These are phyloP conservation scores for Fusarium sp. DNA, from an alignment of 2,329 filamentous ascomycete genomes.

Conservation along the genomic window DNA sequence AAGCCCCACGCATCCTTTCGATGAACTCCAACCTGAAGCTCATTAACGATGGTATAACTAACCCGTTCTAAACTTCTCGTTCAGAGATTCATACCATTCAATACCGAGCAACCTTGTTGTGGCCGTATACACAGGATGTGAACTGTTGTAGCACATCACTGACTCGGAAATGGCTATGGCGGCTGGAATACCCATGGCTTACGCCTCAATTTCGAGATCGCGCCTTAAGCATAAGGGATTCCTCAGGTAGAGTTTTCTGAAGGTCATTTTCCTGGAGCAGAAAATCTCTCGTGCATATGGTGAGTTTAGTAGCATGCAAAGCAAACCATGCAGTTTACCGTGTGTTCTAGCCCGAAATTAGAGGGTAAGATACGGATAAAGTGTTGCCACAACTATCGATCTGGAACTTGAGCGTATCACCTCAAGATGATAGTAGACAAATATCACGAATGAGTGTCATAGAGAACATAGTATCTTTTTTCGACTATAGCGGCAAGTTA, in stretches of 20 bases:
- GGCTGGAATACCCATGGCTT: not conserved
- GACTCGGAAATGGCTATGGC: not conserved
- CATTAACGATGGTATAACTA: not conserved
- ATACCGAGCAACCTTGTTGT: not conserved
- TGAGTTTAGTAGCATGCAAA: not conserved
- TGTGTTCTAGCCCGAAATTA: not conserved
- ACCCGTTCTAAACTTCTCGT: not conserved
- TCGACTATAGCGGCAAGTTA: not conserved
- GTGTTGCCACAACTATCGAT: not conserved
- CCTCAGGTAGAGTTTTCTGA: not conserved
- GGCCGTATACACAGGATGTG: not conserved
- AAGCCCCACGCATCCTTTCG: not conserved
- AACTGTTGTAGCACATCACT: not conserved
- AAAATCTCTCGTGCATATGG: not conserved
- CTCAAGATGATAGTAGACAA: not conserved
- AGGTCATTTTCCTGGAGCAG: not conserved
- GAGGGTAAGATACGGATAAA: not conserved
- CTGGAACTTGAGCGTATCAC: not conserved
- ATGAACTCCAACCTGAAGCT: not conserved
- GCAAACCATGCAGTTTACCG: not conserved
- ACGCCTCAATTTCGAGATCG: not conserved
- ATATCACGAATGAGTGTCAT: not conserved
- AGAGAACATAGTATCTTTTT: not conserved
- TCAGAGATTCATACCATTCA: not conserved
- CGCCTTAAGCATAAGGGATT: not conserved